Conservation (phyloP, 2,329 filamentous ascomycete genomes). For the Colletotrichum sp. region DNA sequence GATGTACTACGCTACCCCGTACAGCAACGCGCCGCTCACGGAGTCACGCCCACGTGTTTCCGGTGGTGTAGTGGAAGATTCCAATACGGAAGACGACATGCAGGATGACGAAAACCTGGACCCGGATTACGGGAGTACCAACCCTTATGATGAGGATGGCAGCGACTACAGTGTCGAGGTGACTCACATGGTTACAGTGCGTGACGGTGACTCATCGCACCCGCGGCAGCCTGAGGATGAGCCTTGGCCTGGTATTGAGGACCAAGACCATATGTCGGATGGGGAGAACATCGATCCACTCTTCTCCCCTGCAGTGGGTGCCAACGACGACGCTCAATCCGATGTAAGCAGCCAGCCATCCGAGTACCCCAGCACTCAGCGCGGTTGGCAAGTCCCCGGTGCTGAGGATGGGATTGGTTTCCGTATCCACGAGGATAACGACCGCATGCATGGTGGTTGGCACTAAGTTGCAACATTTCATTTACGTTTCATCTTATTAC, state of each 20-base stretch:
- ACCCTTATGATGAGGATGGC: slow-evolving; percentile 33
- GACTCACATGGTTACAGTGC: slow-evolving; percentile 22
- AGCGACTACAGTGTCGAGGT: slow-evolving; percentile 30
- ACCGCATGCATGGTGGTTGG: slow-evolving; percentile 18
- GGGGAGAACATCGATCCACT: slow-evolving; percentile 57
- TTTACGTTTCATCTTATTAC: neutral
- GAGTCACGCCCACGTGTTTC: slow-evolving; percentile 37
- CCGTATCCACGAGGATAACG: slow-evolving; percentile 44
- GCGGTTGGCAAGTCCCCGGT: slow-evolving; percentile 38
- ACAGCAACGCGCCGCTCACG: slow-evolving; percentile 63
- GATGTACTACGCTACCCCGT: slow-evolving; percentile 77
- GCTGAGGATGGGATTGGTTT: slow-evolving; percentile 32
- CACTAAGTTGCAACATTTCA: neutral
- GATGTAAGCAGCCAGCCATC: slow-evolving; percentile 56
- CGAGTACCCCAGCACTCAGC: slow-evolving; percentile 60
- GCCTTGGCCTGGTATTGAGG: slow-evolving; percentile 62
- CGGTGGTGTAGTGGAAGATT: slow-evolving; percentile 15
- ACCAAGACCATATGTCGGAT: slow-evolving; percentile 48
- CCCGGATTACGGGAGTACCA: slow-evolving; percentile 30
- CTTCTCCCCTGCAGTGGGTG: slow-evolving; percentile 19
- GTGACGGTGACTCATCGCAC: slow-evolving; percentile 27
- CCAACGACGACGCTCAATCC: slow-evolving; percentile 33
- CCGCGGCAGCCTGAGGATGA: slow-evolving; percentile 55
- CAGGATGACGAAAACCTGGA: slow-evolving; percentile 34
- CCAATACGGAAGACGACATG: slow-evolving; percentile 29